These are phyloP conservation scores for Dactylis glomerata DNA, from an alignment of 176 grass and related monocot genomes.

Conservation along the genomic window DNA sequence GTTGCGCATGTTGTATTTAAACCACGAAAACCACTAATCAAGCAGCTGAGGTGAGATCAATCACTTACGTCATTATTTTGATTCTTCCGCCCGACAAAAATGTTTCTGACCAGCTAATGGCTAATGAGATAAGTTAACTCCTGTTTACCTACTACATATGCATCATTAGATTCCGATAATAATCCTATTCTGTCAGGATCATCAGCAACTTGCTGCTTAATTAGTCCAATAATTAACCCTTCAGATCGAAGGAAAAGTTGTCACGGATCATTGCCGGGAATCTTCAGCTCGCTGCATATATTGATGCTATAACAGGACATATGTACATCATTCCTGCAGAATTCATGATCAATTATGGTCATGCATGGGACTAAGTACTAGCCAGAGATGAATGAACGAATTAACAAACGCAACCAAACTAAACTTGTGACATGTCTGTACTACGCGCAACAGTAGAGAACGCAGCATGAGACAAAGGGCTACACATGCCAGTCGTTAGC, in stretches of 20 bases:
- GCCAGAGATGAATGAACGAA: not conserved
- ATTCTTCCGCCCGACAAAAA: not conserved
- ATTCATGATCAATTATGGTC: not conserved
- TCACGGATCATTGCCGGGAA: conserved; percentile 27
- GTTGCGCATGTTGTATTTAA: not conserved
- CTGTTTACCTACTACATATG: conserved; percentile 20
- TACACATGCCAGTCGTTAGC: not conserved
- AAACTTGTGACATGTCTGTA: conserved; percentile 17
- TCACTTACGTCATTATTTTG: not conserved
- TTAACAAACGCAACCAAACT: not conserved
- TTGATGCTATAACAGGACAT: not conserved
- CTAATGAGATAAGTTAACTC: not conserved
- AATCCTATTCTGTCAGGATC: not conserved
- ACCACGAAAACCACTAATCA: not conserved
- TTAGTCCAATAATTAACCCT: conserved; percentile 2
- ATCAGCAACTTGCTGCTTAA: conserved; percentile 20
- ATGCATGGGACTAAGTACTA: not conserved
- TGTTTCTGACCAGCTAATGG: conserved; percentile 9
- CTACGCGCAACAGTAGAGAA: conserved; percentile 5
- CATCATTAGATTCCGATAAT: conserved; percentile 7
- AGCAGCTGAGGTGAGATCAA: not conserved
- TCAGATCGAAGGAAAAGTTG: conserved; percentile 13
- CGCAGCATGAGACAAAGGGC: conserved; percentile 33
- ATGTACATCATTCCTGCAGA: not conserved
- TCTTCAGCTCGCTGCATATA: not conserved